These are phyloP conservation scores for Kuraishia capsulata DNA, from an alignment of 805 yeast species.

Conservation along the genomic window DNA sequence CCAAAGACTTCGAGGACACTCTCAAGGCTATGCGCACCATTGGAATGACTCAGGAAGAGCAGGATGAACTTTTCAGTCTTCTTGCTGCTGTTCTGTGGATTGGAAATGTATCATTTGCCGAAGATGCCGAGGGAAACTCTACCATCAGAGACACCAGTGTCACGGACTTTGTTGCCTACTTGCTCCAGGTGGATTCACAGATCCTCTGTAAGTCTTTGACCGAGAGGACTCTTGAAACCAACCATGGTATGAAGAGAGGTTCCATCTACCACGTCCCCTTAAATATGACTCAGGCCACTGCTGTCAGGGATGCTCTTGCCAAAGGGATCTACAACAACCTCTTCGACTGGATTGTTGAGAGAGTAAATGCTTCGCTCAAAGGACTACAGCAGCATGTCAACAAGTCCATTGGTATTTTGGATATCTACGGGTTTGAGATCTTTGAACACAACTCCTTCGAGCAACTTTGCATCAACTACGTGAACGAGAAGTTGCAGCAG, in stretches of 20 bases:
- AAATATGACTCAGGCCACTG: conserved; percentile 85
- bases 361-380: conserved; percentile 77
- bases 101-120: conserved; percentile 82
- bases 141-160: conserved; percentile 77
- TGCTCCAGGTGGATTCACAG: conserved; percentile 70
- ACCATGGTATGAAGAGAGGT: conserved; percentile 84
- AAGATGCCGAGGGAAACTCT: conserved; percentile 83
- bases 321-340: conserved; percentile 88
- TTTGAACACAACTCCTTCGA: conserved; percentile 93
- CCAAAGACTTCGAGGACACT: conserved; percentile 71
- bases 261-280: conserved; percentile 92
- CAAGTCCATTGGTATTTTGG: conserved; percentile 86
- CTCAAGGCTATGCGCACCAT: conserved; percentile 79
- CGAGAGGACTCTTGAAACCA: conserved; percentile 82
- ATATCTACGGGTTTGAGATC: conserved; percentile 94
- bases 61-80: conserved; percentile 81
- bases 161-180: conserved; percentile 89
- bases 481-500: conserved; percentile 92
- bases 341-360: conserved; percentile 92
- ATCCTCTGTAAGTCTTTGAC: conserved; percentile 58
- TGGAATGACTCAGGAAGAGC: conserved; percentile 76
- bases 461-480: conserved; percentile 92
- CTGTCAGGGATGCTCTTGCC: conserved; percentile 92
- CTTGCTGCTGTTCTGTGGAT: conserved; percentile 87
- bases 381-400: conserved; percentile 27